Evolutionary conservation across 805 yeast species (phyloP), one percentile per base, ranked within the genome.

Genomic region (Candida montana): DNA sequence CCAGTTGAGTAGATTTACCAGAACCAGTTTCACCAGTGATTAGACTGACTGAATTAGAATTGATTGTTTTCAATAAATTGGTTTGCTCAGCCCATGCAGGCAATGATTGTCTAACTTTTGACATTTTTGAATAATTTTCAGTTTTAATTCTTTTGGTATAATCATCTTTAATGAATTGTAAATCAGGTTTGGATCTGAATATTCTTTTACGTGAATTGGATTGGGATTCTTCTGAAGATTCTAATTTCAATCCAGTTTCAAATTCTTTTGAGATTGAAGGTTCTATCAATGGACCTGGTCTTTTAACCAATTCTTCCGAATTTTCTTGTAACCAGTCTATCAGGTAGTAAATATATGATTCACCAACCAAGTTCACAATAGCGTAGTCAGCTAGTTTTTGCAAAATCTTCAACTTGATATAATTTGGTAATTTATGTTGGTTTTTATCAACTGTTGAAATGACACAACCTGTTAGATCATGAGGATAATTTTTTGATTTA

Each of bases 1-100:
- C 96, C 5, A 87, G 78, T 58, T 91, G 99, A 0, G 99, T 91
- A 1, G 96, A 87, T 57, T 91, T 91, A 51, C 98, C 98, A 1
- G 97, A 90, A 52, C 98, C 98, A 0, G 98, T 91, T 59, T 93
- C 99, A 59, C 98, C 99, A 2, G 98, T 91, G 29, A 91, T 74
- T 27, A 91, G 64, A 8, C 85, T 79, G 5, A 88, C 83, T 47
- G 77, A 77, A 55, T 84, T 75, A 0, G 67, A 46, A 23, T 70
- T 67, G 4, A 91, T 77, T 4, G 79, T 63, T 0, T 73, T 52
- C 2, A 85, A 70, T 31, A 91, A 68, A 6, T 74, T 69, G 0
- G 72, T 62, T 40, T 68, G 71, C 55, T 81, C 83, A 12, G 66
- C 59, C 95, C 95, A 91, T 0, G 98, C 98, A 0, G 99, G 98